Base-by-base conservation (phyloP, 129 eudicot species). In the Arctium lappa region DNA sequence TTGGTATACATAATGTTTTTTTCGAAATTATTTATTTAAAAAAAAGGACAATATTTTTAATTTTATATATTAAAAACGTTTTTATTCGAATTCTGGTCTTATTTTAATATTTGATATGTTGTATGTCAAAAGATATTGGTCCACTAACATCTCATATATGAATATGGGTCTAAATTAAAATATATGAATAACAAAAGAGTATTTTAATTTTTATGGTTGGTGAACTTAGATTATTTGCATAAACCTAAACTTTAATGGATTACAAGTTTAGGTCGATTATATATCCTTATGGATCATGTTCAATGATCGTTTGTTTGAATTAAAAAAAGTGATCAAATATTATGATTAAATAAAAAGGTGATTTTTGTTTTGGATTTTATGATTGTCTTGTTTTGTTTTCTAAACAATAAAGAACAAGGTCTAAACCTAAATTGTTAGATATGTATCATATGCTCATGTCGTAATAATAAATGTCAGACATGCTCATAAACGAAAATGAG, bases 381-480 rank as follows among this genome's bases (percentile, higher is more conserved):
- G 68, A 15, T 65, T 15, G 40, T 13, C 34, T 37, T 5, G 9
- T 70, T 8, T 80, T 9, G 27, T 56, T 56, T 56, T 56, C 18
- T 4, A 4, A 16, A 56, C 66, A 16, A 56, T 56, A 16, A 80
- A 60, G 48, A 31, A 22, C 46, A 30, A 46, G 68, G 36, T 48
- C 6, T 46, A 16, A 34, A 71, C 83, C 77, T 70, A 80, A 44
- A 70, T 30, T 30, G 70, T 48, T 70, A 46, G 77, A 18, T 70
- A 60, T 22, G 8, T 80, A 60, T 22, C 70, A 22, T 80, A 46
- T 44, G 81, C 53, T 70, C 27, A 48, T 80, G 83, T 70, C 37
- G 70, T 18, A 39, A 36, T 62, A 78, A 63, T 78, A 44, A 80
- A 71, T 80, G 83, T 80, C 46, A n/a, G 83, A 80, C 77, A 80